Evolutionary conservation across 2,329 filamentous ascomycete genomes (phyloP).

Genomic region (Ascochyta fabae): DNA sequence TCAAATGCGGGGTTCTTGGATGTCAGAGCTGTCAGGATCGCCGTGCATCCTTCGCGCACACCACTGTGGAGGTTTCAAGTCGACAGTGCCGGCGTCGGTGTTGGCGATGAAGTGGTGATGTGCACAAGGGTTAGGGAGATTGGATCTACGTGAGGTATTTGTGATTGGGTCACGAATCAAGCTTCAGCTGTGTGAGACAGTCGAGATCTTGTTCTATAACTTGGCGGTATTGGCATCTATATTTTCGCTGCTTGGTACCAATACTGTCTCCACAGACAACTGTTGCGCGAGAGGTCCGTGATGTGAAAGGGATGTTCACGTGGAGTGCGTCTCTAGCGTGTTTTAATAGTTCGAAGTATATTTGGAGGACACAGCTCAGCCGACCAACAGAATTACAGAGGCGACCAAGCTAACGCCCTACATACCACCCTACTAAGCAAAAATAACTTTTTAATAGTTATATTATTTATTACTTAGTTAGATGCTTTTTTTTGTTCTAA

Average conservation of each 20-base stretch:
- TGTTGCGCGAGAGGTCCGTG: not conserved
- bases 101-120: conserved; percentile 3
- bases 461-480: no score
- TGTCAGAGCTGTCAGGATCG: not conserved
- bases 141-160: not conserved
- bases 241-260: not conserved
- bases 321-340: not conserved
- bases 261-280: not conserved
- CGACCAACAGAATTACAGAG: no score
- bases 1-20: not conserved
- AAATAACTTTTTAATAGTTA: no score
- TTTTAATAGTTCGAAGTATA: no score
- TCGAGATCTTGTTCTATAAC: conserved; percentile 20
- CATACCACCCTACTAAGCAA: no score
- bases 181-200: conserved; percentile 9
- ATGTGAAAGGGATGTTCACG: not conserved
- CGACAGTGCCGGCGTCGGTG: not conserved
- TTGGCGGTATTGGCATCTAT: conserved; percentile 11
- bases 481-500: no score
- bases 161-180: conserved; percentile 13
- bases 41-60: not conserved
- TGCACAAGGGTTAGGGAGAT: conserved; percentile 9
- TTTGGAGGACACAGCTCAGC: no score
- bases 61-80: not conserved
- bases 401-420: no score